Percentiles rank a stretch among this genome's conserved stretches.
These are phyloP conservation scores for Conoideocrella luteorostrata DNA, from an alignment of 2,329 filamentous ascomycete species.

Conservation along the genomic window DNA sequence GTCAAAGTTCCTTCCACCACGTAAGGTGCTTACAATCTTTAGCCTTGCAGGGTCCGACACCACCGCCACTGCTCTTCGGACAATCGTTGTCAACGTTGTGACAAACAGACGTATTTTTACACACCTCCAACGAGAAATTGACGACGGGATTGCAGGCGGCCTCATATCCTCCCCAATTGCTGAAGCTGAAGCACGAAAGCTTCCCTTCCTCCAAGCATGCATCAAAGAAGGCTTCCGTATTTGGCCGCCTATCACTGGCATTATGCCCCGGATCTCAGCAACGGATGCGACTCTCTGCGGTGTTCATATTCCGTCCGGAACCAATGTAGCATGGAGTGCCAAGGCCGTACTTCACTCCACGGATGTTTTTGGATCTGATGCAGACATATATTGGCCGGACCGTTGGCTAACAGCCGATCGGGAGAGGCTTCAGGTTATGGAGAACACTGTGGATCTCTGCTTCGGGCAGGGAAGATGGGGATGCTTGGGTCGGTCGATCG, in stretches of 20 bases:
- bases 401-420: neutral
- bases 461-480: neutral
- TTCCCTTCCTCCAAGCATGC: constrained; percentile 38
- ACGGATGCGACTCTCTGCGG: neutral
- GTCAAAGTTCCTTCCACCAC: too few relatives aligned
- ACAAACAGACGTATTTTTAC: constrained; percentile 36
- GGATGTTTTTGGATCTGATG: neutral
- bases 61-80: constrained; percentile 40
- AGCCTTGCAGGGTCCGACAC: constrained; percentile 16
- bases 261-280: constrained; percentile 18
- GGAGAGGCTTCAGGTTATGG: neutral
- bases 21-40: too few relatives aligned
- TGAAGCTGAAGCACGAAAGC: constrained; percentile 27
- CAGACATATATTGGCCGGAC: neutral
- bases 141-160: constrained; percentile 12
- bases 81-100: constrained; percentile 41
- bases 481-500: neutral
- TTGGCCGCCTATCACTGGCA: constrained; percentile 19
- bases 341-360: too few relatives aligned
- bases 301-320: constrained; percentile 1
- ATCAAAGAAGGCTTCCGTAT: constrained; percentile 37
- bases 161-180: constrained; percentile 21
- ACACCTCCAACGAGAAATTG: constrained; percentile 31
- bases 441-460: neutral
- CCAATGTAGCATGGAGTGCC: constrained; percentile 5